phyloP scores from a whole-genome alignment of 2,329 filamentous ascomycete species.

The Grosmannia huntii region DNA sequence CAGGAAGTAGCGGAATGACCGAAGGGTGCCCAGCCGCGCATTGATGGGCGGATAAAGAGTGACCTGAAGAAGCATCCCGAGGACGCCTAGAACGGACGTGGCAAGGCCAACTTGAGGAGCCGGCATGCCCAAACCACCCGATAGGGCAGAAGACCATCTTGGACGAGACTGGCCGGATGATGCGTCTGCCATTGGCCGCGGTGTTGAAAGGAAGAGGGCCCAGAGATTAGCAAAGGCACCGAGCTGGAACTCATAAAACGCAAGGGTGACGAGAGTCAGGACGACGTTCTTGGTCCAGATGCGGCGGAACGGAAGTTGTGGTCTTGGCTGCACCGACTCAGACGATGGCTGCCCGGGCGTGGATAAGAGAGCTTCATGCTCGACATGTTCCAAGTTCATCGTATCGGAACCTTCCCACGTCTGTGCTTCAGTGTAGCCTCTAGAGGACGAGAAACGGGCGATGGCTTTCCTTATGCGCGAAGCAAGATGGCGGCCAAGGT shows the following conservation, averaged over 20 bases:
- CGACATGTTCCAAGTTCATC: not conserved
- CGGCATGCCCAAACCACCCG: constrained; percentile 54
- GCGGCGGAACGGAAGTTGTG: constrained; percentile 23
- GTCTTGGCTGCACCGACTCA: not conserved
- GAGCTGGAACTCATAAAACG: constrained; percentile 58
- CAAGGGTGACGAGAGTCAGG: constrained; percentile 46
- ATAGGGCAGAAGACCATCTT: constrained; percentile 21
- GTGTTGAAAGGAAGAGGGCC: constrained; percentile 56
- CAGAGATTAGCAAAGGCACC: constrained; percentile 58
- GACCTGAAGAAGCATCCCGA: constrained; percentile 58
- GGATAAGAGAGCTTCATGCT: not conserved
- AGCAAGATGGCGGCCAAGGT: constrained; percentile 27
- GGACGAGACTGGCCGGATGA: constrained; percentile 16
- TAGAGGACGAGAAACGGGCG: not conserved
- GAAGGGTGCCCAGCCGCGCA: constrained; percentile 49
- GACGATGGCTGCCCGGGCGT: not conserved
- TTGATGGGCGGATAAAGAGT: constrained; percentile 56
- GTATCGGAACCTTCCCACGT: not conserved
- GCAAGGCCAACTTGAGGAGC: constrained; percentile 55
- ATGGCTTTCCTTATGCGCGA: not conserved
- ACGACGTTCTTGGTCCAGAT: constrained; percentile 36
- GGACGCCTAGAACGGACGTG: constrained; percentile 54
- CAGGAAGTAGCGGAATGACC: constrained; percentile 52
- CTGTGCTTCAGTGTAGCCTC: constrained; percentile 1
- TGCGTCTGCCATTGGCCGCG: constrained; percentile 24